Evolutionary conservation across 352 stramenopile species (phyloP).

Genomic region (Phytopythium helicoides): DNA sequence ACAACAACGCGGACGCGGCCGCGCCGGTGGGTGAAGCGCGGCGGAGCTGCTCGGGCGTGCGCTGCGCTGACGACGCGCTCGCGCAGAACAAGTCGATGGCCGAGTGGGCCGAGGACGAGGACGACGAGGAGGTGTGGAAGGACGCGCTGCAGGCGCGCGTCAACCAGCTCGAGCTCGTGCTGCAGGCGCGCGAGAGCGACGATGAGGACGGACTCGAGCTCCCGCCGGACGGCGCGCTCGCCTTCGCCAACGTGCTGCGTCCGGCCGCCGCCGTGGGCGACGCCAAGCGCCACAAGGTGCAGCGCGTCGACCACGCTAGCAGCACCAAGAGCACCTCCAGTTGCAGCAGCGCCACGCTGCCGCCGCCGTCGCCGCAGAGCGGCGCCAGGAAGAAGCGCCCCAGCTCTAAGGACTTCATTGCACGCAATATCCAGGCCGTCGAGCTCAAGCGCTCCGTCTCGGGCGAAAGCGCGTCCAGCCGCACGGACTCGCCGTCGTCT

Average conservation of each 20-base stretch:
- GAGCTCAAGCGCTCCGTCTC: constrained; percentile 35
- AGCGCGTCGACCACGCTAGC: constrained; percentile 35
- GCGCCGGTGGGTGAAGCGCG: neutral
- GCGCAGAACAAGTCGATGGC: constrained; percentile 61
- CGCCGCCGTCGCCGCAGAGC: constrained; percentile 3
- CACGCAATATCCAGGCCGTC: constrained; percentile 33
- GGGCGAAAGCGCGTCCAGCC: constrained; percentile 14
- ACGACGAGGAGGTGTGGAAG: constrained; percentile 81
- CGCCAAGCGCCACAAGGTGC: constrained; percentile 33
- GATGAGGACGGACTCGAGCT: neutral
- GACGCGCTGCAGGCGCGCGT: constrained; percentile 74
- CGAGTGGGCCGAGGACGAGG: constrained; percentile 74
- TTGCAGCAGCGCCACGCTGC: constrained; percentile 6
- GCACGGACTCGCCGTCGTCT: constrained; percentile 23
- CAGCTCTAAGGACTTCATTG: constrained; percentile 34
- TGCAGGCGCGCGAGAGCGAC: constrained; percentile 12
- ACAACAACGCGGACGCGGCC: constrained; percentile 16
- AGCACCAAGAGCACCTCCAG: constrained; percentile 20
- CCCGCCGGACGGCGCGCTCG: no score
- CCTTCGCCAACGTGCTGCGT: neutral
- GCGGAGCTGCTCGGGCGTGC: neutral
- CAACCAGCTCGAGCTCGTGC: constrained; percentile 67
- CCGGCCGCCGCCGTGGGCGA: neutral
- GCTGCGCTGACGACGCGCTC: neutral
- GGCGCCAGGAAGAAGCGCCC: constrained; percentile 20